Base-by-base conservation (phyloP, 1,139 yeast species). In the Candida gigantensis region DNA sequence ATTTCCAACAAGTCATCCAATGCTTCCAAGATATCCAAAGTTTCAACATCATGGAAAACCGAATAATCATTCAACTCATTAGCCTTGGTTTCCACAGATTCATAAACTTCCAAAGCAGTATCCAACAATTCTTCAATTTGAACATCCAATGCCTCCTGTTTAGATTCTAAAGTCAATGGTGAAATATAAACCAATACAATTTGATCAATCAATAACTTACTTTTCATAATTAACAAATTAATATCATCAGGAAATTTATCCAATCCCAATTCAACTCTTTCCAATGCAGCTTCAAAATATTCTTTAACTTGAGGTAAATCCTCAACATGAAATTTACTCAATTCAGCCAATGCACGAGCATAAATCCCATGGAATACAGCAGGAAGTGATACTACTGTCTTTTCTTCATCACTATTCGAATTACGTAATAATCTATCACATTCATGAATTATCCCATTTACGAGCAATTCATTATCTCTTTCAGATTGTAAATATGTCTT, bases 381-480 rank as follows among this genome's bases (percentile, higher is more conserved):
- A 11, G 82, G 77, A 14, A 85, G 56, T 32, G 51, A 43, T n/a
- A n/a, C n/a, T n/a, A n/a, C n/a, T 39, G 57, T 52, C 14, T 43
- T 41, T 8, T 57, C 55, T 17, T 59, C 60, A 28, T 56, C 50
- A 50, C 72, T 68, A 6, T 23, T n/a, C n/a, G n/a, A n/a, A n/a
- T n/a, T 12, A 50, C 96, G 72, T 47, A 88, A 68, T 28, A 88
- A 57, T 32, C 95, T 65, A 53, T 90, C 97, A 61, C 96, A 85
- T 58, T 92, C 97, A 52, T 92, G 96, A 14, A 92, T 77, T 4
- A 92, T 74, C 19, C 97, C 97, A 51, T 89, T 85, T 36, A 89
- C 64, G 27, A 88, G 76, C 44, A 74, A 64, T 55, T 75, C 88
- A 46, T 74, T 77, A 35, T 78, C 81, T 46, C 75, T 74, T 12